Base-by-base conservation (phyloP, 495 filamentous ascomycete species). In the Aspergillus steynii region DNA sequence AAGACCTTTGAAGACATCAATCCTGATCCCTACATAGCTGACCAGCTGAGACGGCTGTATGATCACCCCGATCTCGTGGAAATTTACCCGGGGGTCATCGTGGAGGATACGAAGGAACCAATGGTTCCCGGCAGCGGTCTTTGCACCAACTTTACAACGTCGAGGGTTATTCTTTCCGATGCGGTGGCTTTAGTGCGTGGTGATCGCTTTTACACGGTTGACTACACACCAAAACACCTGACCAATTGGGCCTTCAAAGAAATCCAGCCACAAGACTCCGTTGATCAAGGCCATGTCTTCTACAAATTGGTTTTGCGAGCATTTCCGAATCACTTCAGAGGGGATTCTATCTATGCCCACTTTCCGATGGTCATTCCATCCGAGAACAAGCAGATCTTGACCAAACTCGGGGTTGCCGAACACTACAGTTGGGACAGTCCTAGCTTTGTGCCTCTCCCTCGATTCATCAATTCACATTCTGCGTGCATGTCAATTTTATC, bases 1-100 rank as follows among this genome's bases (percentile, higher is more conserved):
- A 80, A 87, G 64, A 88, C 82, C 0, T 97, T 97, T 57, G 88
- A 93, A 61, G 88, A 91, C 58, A 96, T 96, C 78, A 96, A 93
- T 66, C 79, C 85, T 0, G 87, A 96, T 68, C 86, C 85, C 6
- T 82, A 84, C n/a, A 85, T 96, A 31, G 83, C 86, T 10, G 82
- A 90, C 25, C 81, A 88, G 55, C 83, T 96, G 10, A 85, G 83
- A 53, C 83, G 88, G 56, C 78, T 96, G 31, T 96, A 96, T 68
- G 88, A 91, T 53, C 83, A 86, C 58, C 90, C 90, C 0, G 90
- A 96, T 71, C 82, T 83, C 55, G 91, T 93, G 10, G 91, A 95
- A 72, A 77, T 95, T 3, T 95, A 95, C 66, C 89, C 91, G 1
- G 91, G 92, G 20, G 68, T 96, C 10, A 87, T 93, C 6, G 88